phyloP scores from a whole-genome alignment of 345 rosid species.

The Citrus cavaleriei region DNA sequence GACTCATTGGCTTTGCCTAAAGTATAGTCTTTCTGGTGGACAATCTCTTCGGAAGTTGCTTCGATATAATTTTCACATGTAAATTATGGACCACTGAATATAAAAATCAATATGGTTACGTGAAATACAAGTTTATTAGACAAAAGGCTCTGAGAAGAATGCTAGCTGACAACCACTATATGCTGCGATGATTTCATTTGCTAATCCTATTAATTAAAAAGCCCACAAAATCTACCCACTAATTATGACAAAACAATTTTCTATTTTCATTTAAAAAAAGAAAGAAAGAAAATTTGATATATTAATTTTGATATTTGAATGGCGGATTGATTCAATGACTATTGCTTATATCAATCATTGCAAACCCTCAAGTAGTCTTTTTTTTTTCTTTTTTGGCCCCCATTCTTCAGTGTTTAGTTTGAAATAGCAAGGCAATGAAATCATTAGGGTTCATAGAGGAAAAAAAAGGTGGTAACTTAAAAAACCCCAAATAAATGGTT shows the following conservation, averaged over 20 bases:
- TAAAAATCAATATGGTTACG: slow-evolving; percentile 3
- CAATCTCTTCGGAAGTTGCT: not conserved
- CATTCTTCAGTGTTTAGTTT: not conserved
- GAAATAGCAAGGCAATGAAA: not conserved
- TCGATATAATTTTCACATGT: not conserved
- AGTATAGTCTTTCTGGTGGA: not conserved
- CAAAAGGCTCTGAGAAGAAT: slow-evolving; percentile 1
- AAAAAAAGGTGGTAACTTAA: not conserved
- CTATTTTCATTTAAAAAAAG: too few species aligned
- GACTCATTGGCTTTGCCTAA: not conserved
- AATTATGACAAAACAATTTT: slow-evolving; percentile 5
- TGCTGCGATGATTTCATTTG: slow-evolving; percentile 1
- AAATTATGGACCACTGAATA: not conserved
- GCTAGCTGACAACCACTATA: slow-evolving; percentile 17
- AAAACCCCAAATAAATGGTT: not conserved
- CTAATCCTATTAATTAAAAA: slow-evolving; percentile 2
- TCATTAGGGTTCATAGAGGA: not conserved
- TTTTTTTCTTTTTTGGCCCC: not conserved
- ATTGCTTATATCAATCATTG: not conserved
- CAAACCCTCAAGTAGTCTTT: too few species aligned
- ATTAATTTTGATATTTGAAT: not conserved
- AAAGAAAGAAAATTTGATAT: not conserved
- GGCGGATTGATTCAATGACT: not conserved
- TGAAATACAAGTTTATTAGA: not conserved
- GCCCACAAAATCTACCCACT: not conserved